Conservation (phyloP, 2,329 filamentous ascomycete species). For the Fusarium nematophilum region DNA sequence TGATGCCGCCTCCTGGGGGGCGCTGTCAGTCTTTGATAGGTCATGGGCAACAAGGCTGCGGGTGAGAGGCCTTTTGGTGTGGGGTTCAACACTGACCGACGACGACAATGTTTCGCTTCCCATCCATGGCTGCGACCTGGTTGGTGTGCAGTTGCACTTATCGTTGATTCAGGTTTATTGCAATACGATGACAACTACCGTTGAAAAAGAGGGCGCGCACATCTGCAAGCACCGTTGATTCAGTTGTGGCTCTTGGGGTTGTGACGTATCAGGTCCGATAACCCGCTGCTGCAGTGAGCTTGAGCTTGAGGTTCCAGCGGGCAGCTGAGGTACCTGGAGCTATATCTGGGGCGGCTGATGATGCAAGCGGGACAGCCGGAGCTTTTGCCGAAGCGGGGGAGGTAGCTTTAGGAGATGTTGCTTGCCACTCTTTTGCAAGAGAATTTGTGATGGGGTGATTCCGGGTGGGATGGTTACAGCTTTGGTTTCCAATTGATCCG, state of each 20-base stretch:
- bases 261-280: slow-evolving; percentile 25
- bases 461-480: too few species aligned
- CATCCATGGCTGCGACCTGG: slow-evolving; percentile 44
- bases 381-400: slow-evolving; percentile 34
- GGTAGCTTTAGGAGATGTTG: too few species aligned
- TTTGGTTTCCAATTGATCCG: too few species aligned
- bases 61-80: neutral
- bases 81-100: slow-evolving; percentile 53
- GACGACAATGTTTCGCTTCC: slow-evolving; percentile 61
- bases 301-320: too few species aligned
- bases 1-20: slow-evolving; percentile 86
- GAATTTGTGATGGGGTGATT: too few species aligned
- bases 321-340: too few species aligned
- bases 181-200: neutral
- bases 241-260: neutral
- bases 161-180: neutral
- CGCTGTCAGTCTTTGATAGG: slow-evolving; percentile 19
- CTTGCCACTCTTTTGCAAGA: too few species aligned
- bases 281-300: too few species aligned
- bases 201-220: neutral
- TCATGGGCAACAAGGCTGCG: slow-evolving; percentile 8
- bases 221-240: slow-evolving; percentile 6
- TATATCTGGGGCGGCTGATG: slow-evolving; percentile 2
- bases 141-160: neutral
- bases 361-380: slow-evolving; percentile 31